phyloP scores from a whole-genome alignment of 805 yeast genomes.

The Torulaspora delbrueckii region DNA sequence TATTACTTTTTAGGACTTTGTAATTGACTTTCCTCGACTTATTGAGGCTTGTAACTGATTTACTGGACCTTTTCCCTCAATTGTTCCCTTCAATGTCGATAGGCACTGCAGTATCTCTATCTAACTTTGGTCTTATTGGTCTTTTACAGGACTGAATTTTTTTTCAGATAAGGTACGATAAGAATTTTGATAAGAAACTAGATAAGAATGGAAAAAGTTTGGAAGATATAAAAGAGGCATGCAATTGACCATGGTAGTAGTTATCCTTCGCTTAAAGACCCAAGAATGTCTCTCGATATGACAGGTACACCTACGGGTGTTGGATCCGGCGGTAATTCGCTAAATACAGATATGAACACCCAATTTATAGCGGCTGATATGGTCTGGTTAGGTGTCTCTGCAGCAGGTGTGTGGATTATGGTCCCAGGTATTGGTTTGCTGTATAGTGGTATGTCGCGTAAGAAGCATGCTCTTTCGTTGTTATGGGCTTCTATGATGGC shows the following conservation, averaged over 20 bases:
- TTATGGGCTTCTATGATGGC: constrained; percentile 94
- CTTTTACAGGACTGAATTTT: neutral
- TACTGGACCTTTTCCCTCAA: neutral
- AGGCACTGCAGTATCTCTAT: neutral
- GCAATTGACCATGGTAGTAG: neutral
- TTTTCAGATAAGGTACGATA: neutral
- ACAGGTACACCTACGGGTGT: constrained; percentile 47
- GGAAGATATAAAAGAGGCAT: neutral
- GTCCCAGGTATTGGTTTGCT: constrained; percentile 91
- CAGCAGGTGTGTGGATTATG: constrained; percentile 89
- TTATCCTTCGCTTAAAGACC: neutral
- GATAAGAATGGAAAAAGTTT: too few species aligned
- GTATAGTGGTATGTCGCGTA: constrained; percentile 90
- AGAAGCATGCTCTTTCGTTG: constrained; percentile 90
- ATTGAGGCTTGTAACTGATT: neutral
- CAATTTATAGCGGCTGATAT: constrained; percentile 70
- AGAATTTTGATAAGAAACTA: neutral
- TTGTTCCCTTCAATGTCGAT: neutral
- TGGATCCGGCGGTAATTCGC: constrained; percentile 78
- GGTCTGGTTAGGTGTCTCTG: constrained; percentile 80
- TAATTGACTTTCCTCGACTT: neutral
- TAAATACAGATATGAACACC: constrained; percentile 64
- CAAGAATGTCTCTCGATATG: constrained; percentile 20
- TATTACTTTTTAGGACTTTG: neutral
- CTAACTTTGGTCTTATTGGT: neutral